These are phyloP conservation scores for Dendrobium huoshanense DNA, from an alignment of 106 monocot genomes.

Conservation along the genomic window DNA sequence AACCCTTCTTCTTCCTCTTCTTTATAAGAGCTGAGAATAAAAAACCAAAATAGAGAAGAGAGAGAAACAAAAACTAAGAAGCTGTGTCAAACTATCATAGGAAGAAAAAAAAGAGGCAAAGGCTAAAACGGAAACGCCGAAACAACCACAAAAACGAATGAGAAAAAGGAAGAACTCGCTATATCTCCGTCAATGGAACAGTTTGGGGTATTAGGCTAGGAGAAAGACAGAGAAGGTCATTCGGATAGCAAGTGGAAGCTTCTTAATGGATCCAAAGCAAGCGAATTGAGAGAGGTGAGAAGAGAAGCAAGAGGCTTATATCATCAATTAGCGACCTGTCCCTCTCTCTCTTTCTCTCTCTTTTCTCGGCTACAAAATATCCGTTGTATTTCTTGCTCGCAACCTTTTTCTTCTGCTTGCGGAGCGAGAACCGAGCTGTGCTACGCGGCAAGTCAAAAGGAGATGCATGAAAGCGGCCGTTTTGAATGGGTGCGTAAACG, in stretches of 20 bases:
- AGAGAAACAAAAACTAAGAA: background rate
- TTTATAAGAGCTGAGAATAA: background rate
- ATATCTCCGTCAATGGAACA: background rate
- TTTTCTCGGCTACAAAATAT: background rate
- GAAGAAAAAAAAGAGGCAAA: conserved; percentile 8
- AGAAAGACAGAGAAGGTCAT: background rate
- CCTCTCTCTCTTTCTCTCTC: conserved; percentile 3
- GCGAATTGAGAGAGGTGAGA: background rate
- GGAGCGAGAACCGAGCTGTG: background rate
- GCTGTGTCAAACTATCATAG: background rate
- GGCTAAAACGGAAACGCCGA: background rate
- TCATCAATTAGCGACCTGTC: background rate
- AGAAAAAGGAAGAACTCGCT: background rate
- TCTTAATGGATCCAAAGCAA: background rate
- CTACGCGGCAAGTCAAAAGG: background rate
- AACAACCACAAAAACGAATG: background rate
- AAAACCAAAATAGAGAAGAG: background rate
- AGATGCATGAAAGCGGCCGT: background rate
- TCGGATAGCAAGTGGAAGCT: background rate
- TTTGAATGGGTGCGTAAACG: conserved; percentile 16
- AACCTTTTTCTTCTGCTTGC: background rate
- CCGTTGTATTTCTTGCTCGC: background rate
- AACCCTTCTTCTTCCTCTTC: background rate
- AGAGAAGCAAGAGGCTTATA: background rate
- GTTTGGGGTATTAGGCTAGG: background rate